Evolutionary conservation across 257 asterid species (phyloP), one percentile per base, ranked within the genome.

Genomic region (Solanum piurae): DNA sequence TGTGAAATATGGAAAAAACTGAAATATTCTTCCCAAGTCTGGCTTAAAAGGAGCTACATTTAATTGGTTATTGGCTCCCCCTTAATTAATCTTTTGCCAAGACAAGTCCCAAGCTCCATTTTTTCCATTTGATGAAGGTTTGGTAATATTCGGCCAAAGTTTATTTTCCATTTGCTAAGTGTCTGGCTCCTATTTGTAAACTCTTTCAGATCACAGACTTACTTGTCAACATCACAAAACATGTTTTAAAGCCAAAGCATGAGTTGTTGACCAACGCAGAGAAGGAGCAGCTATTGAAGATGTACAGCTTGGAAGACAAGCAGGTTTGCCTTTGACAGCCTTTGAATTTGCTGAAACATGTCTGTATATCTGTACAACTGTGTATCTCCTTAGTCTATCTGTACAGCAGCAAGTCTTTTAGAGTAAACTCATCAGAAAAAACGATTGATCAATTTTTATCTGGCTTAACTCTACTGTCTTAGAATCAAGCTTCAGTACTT

Each of bases 171-270:
- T 46, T n/a, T 80, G 66, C 84, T 33, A 27, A 87, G 46, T 68
- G n/a, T 55, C 34, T 37, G 66, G 42, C 42, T 69, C 37, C 7
- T 44, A 23, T 40, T 80, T 89, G 58, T 88, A 80, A 29, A 77
- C 37, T 76, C 87, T 88, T 90, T 83, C 93, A 97, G 99, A 96
- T 97, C 85, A 92, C 94, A 3, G 98, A 97, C 91, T 90, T 97
- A 93, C 98, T 97, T 37, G 94, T 93, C 87, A 97, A 97, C 90
- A 80, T 93, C 80, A 97, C 99, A 20, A 95, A 91, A 92, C 99
- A 97, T 46, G 96, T 90, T 9, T 90, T 95, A 92, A 95, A 94
- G 94, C 99, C 99, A 55, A 94, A 92, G 87, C 99, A 97, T 90
- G 96, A 91, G 86, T 86, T 97, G 87, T 95, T 97, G 68, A 90